Evolutionary conservation across 441 rosid species (phyloP).

Genomic region (Jatropha podagrica): DNA sequence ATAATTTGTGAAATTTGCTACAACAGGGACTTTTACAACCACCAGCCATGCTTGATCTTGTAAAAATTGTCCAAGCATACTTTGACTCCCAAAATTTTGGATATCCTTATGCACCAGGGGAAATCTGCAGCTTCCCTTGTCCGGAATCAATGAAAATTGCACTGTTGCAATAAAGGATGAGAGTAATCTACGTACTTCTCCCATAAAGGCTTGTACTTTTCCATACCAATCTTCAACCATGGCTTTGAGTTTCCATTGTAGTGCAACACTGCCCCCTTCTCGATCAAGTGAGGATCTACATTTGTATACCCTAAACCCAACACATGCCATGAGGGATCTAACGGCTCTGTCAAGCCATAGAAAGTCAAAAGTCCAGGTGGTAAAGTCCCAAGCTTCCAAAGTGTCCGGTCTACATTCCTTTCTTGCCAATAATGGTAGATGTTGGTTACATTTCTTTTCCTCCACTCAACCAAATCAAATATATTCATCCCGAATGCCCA

Average conservation of each 20-base stretch:
- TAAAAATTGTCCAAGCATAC: conserved; percentile 41
- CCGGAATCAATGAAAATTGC: conserved; percentile 70
- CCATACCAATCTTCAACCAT: conserved; percentile 94
- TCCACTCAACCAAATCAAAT: conserved; percentile 92
- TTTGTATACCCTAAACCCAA: conserved; percentile 90
- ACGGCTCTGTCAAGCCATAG: conserved; percentile 79
- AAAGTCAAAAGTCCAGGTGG: conserved; percentile 94
- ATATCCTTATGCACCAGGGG: conserved; percentile 18
- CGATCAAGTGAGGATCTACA: conserved; percentile 73
- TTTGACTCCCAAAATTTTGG: conserved; percentile 19
- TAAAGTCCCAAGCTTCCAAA: conserved; percentile 95
- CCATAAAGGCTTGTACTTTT: conserved; percentile 92
- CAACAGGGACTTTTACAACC: conserved; percentile 33
- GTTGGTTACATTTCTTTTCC: conserved; percentile 79
- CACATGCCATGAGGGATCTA: conserved; percentile 81
- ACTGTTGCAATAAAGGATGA: conserved; percentile 72
- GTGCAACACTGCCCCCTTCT: conserved; percentile 89
- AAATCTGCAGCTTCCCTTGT: neutral
- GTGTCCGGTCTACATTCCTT: conserved; percentile 74
- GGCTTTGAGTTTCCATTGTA: conserved; percentile 96
- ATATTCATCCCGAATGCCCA: conserved; percentile 99
- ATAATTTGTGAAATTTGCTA: conserved; percentile 28
- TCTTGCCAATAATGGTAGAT: conserved; percentile 96
- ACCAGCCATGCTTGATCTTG: conserved; percentile 37
- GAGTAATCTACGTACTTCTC: conserved; percentile 79